A percentile compares a stretch with the other conserved stretches of the same genome.
These are phyloP conservation scores for Aspergillus sp. DNA, from an alignment of 2,329 filamentous ascomycete species.

Conservation along the genomic window DNA sequence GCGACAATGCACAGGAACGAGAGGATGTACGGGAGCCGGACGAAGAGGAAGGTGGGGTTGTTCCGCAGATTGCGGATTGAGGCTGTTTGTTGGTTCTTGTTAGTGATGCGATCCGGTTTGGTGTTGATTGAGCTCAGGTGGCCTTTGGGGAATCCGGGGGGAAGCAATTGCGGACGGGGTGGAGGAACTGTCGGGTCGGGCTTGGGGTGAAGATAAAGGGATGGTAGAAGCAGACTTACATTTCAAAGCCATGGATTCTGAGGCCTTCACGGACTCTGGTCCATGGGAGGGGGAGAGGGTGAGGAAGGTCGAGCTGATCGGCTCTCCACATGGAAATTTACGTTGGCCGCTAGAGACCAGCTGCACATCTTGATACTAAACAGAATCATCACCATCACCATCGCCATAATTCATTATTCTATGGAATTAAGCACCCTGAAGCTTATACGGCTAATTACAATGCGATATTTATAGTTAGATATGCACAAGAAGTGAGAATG, in stretches of 20 bases:
- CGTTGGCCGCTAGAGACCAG: slow-evolving; percentile 31
- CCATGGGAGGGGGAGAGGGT: slow-evolving; percentile 18
- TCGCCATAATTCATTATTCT: slow-evolving; percentile 8
- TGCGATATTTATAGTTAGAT: slow-evolving; percentile 22
- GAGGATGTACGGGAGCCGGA: slow-evolving; percentile 81
- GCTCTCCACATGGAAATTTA: slow-evolving; percentile 27
- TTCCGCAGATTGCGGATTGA: slow-evolving; percentile 61
- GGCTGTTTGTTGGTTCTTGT: slow-evolving; percentile 26
- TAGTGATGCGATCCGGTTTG: slow-evolving; percentile 8
- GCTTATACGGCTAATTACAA: slow-evolving; percentile 11
- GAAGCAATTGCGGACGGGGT: slow-evolving; percentile 1
- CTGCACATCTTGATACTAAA: slow-evolving; percentile 26
- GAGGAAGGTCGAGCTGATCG: neutral
- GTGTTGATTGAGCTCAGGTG: slow-evolving; percentile 5
- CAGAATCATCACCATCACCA: slow-evolving; percentile 1
- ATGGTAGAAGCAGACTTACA: slow-evolving; percentile 27
- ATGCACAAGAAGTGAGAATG: slow-evolving; percentile 31
- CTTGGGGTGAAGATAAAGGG: neutral
- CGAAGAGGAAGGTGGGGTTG: slow-evolving; percentile 71
- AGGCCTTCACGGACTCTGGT: slow-evolving; percentile 26
- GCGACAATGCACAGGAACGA: slow-evolving; percentile 81
- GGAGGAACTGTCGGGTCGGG: neutral
- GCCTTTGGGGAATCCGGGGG: slow-evolving; percentile 18
- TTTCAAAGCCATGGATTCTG: slow-evolving; percentile 40
- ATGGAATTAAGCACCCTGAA: slow-evolving; percentile 8